Evolutionary conservation across 2,329 filamentous ascomycete species (phyloP), one percentile per base, ranked within the genome.

Genomic region (Pseudogymnoascus sp.): DNA sequence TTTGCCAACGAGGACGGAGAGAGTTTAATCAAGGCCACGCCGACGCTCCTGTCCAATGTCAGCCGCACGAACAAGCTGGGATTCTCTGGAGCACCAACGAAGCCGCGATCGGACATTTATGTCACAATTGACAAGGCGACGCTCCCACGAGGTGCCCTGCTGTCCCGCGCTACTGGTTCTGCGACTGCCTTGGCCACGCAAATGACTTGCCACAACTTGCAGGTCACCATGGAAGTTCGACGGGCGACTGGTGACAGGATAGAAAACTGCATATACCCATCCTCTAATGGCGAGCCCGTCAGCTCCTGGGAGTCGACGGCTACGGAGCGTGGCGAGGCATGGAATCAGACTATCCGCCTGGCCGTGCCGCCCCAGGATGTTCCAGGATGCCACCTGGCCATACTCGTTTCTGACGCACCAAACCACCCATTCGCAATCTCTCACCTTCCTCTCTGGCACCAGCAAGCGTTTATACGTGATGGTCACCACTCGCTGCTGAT

Each of bases 371-470:
- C 91, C 0, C 83, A 89, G 60, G 89, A 97, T 68, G 93, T 99
- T 0, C 83, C 88, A 2, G 85, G 86, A 21, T 88, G 90, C 10
- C 95, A 99, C 77, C 79, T 97, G 26, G 90, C 96, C 35, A 89
- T 99, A 83, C 93, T 91, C 68, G 78, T 99, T 62, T 88, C 92
- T 7, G 92, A 97, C 76, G 85, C 90, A 60, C 92, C 93, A 0
- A 88, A 89, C 62, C 88, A 91, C 53, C 92, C 95, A 0, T 97
- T 97, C 74, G 93, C 95, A 2, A 82, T 97, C 46, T 90, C 90
- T 13, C 93, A 96, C 82, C 88, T 99, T 79, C 95, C 95, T 0
- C 80, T 99, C 1, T 99, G 96, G 95, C 90, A 93, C 61, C 85
- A 91, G 23, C 87, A 92, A 64, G 93, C 95, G 0, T 99, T 99